Evolutionary conservation across 1,284 basidiomycete genomes (phyloP), one percentile per base, ranked within the genome.

Genomic region (Somion occarium): DNA sequence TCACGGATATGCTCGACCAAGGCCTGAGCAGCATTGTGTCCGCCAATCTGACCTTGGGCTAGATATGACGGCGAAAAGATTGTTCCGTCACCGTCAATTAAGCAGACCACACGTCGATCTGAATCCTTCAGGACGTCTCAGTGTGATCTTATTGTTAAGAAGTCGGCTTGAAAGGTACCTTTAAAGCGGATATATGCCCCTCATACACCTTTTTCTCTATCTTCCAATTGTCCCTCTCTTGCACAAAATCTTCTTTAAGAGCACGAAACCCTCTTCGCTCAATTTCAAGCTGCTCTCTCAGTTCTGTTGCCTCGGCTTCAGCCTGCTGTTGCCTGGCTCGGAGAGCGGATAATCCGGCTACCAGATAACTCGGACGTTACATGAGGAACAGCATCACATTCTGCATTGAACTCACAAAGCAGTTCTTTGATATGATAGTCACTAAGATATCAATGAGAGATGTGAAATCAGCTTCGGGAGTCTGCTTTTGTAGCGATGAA

Each of bases 11-110:
- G 67, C 58, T 76, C 72, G 19, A 73, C 70, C 50, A 85, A 57
- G 53, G 72, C 64, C 56, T 73, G 65, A 38, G 83, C 79, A 53
- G 85, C 77, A 51, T 69, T 60, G 54, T 78, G 73, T 41, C 83
- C 83, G 24, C 83, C 83, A 25, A 71, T 67, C 53, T 75, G 72
- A 9, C 84, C 85, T 58, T 72, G 73, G 4, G 66, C 56, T 41
- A 87, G 74, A 37, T 84, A 66, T n/a, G 78, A 70, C 15, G 68
- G 63, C 13, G 72, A 64, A 59, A 86, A 86, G 49, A 87, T 81
- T 3, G 78, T 73, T 3, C 82, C 84, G 58, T 86, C 83, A 22
- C 84, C 85, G 57, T 87, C 85, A 49, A 87, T 67, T 41, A 87
- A 72, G 54, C 73, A 72, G 39, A 79, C 65, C 44, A 82, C 70